Base-by-base conservation (phyloP, 1,139 yeast genomes). In the Blastobotrys illinoisensis region DNA sequence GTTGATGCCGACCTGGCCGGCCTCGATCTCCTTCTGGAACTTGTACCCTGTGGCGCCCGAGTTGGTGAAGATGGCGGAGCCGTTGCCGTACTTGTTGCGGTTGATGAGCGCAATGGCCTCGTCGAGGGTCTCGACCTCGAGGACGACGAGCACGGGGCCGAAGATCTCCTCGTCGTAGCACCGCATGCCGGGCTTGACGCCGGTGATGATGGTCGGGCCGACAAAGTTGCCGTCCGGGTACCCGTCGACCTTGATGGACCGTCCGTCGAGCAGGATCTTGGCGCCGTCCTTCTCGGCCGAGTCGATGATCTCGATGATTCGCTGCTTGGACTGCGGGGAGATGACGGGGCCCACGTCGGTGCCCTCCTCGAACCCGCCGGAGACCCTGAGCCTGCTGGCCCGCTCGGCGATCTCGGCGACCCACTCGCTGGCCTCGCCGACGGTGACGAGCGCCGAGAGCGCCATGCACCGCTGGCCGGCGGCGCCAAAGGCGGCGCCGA, bases 381-480 rank as follows among this genome's bases (percentile, higher is more conserved):
- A 83, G 48, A 83, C 84, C 54, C 72, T 77, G 64, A 86, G 78
- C 58, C 73, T 68, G 63, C 78, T 73, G 18, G 91, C 88, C 54
- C 82, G 83, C 49, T 72, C 76, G 40, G 81, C 79, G 53, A 85
- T 73, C 54, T 85, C 91, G 20, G 70, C 63, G 52, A 85, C 72
- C 91, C 91, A 85, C 58, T 79, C 78, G 67, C 78, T 78, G 52
- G 88, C 77, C 61, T 80, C 78, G 20, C 91, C 91, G 24, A 86
- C 90, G n/a, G 89, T 80, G 19, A 85, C 88, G 59, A 85, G 76
- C 4, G 83, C 89, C 14, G 87, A 81, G 49, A 86, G 82, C 13
- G 91, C 91, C 91, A 86, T 85, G 72, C 93, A 85, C 70, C 93
- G 80, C 74, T 85, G 91, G 57, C 93, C 93, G 40, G 91, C 91